Conservation (phyloP, 768 basidiomycete genomes). For the Pulveroboletus sp. region DNA sequence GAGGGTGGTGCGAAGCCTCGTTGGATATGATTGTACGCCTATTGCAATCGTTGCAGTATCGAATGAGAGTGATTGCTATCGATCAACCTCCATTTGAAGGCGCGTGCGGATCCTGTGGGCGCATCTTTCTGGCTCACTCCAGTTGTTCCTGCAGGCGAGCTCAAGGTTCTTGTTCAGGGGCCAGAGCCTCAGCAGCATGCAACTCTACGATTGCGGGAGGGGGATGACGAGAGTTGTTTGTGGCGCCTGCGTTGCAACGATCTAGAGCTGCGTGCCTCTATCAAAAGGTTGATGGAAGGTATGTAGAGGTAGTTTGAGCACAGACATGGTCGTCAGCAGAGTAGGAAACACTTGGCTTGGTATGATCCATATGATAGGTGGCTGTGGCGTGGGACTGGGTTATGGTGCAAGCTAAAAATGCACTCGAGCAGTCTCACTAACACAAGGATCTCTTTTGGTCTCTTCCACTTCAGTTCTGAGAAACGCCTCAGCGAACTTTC, state of each 20-base stretch:
- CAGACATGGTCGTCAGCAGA: background rate
- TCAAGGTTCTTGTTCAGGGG: constrained; percentile 51
- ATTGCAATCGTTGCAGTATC: constrained; percentile 45
- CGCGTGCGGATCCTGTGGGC: constrained; percentile 21
- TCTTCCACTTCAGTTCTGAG: background rate
- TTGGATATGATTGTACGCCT: constrained; percentile 50
- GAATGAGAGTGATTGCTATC: constrained; percentile 47
- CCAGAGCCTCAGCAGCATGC: constrained; percentile 25
- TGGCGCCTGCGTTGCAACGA: constrained; percentile 64
- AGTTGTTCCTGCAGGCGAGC: constrained; percentile 44
- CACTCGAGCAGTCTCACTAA: background rate
- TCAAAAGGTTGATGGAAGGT: constrained; percentile 41
- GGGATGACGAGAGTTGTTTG: constrained; percentile 65
- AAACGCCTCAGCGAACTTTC: background rate
- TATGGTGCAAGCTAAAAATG: background rate
- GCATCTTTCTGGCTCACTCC: background rate
- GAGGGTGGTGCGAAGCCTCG: constrained; percentile 67
- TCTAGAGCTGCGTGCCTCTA: constrained; percentile 34
- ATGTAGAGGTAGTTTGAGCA: constrained; percentile 2
- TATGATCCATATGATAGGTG: too few species aligned
- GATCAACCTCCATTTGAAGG: constrained; percentile 61
- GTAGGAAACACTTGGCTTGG: too few species aligned
- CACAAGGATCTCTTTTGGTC: constrained; percentile 14
- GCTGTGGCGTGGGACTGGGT: background rate
- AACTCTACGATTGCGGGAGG: constrained; percentile 53